Base-by-base conservation (phyloP, 192 early-diverging fungal species). In the Podila epigama region DNA sequence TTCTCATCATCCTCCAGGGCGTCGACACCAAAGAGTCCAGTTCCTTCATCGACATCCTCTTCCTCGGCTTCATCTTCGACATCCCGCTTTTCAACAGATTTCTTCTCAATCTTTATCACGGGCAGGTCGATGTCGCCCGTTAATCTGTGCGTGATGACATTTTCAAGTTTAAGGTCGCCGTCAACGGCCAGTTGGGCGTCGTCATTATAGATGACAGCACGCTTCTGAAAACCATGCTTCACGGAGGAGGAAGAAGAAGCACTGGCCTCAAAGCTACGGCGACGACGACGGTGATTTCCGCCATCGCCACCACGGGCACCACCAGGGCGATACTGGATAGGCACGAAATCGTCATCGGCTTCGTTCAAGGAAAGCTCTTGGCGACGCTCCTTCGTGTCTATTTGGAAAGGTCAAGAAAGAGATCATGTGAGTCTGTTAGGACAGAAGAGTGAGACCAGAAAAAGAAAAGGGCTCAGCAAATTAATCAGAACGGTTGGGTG, bases 241-340 rank as follows among this genome's bases (percentile, higher is more conserved):
- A 37, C 51, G 51, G 25, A 34, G 8, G 54, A 41, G n/a, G n/a
- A n/a, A n/a, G n/a, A n/a, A n/a, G n/a, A n/a, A n/a, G n/a, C n/a
- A n/a, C n/a, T n/a, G n/a, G n/a, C n/a, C n/a, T n/a, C n/a, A n/a
- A n/a, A n/a, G 40, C 60, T 51, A 41, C 62, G 51, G 27, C 40
- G 63, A 32, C 52, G 69, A 3, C 57, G 29, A n/a, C 16, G 37
- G 4, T 15, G 25, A 31, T 15, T 15, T 7, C 28, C 52, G 16
- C 5, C 15, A 22, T 58, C 54, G 12, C 73, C 73, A 12, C 73
- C 73, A 22, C 52, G 60, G 4, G 73, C 73, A 0, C 73, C 66
- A 10, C 60, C 73, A 18, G 13, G 50, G 20, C 66, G 65, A 18
- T 37, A 55, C 27, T 59, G 58, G 27, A 59, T 59, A 22, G 58